Percentiles rank a stretch among this genome's conserved stretches.
These are phyloP conservation scores for Przewalskia tangutica DNA, from an alignment of 257 asterid species.

Conservation along the genomic window DNA sequence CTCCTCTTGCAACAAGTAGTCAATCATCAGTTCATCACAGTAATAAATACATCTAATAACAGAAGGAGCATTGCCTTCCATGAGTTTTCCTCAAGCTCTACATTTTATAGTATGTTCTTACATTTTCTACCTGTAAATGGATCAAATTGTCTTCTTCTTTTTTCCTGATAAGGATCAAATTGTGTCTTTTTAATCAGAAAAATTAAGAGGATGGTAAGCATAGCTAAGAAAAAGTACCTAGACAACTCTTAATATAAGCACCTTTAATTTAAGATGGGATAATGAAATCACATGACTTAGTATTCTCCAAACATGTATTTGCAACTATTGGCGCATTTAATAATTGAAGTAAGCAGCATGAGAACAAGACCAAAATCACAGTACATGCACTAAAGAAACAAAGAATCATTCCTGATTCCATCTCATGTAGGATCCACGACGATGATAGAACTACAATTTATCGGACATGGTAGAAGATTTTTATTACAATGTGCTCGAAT, in stretches of 20 bases:
- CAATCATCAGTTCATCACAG: too few species aligned
- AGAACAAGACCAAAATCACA: not conserved
- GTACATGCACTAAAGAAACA: not conserved
- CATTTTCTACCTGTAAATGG: not conserved
- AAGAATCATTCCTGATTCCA: not conserved
- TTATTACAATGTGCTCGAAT: not conserved
- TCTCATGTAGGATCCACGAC: not conserved
- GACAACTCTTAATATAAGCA: not conserved
- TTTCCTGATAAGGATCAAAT: too few species aligned
- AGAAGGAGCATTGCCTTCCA: slow-evolving; percentile 1
- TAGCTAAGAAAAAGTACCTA: not conserved
- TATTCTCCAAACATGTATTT: not conserved
- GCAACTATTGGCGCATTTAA: not conserved
- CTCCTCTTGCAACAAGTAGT: too few species aligned
- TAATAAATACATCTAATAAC: too few species aligned
- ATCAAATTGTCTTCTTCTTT: not conserved
- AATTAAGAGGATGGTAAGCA: not conserved
- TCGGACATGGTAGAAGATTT: not conserved
- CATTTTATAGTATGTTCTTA: not conserved
- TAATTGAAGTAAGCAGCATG: not conserved
- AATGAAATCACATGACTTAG: not conserved
- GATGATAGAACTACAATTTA: not conserved
- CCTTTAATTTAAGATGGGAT: not conserved
- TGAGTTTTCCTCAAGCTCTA: not conserved
- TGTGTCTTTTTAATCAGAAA: not conserved